phyloP scores from a whole-genome alignment of 1,284 basidiomycete species.

The Apiotrichum mycotoxinovorans region DNA sequence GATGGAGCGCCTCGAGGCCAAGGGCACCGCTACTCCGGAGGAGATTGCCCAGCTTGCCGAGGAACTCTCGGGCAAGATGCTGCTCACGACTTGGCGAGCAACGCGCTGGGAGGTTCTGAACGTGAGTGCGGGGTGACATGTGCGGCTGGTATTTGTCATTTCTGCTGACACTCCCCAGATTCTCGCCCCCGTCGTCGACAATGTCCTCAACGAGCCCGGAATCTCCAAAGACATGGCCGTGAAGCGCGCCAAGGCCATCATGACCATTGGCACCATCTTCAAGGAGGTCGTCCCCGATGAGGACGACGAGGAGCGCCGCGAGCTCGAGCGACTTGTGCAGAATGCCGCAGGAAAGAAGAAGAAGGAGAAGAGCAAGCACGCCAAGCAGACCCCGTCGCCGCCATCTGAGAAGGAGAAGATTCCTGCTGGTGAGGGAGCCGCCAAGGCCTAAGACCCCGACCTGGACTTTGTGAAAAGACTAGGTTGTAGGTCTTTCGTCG shows the following conservation, averaged over 20 bases:
- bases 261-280: conserved; percentile 80
- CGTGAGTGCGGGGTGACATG: conserved; percentile 50
- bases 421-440: background rate
- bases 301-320: conserved; percentile 82
- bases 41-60: conserved; percentile 82
- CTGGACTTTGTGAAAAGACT: background rate
- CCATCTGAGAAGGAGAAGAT: background rate
- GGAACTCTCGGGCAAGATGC: conserved; percentile 93
- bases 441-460: background rate
- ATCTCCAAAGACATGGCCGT: conserved; percentile 66
- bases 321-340: conserved; percentile 67
- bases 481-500: no score
- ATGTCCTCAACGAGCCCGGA: conserved; percentile 71
- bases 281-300: conserved; percentile 78
- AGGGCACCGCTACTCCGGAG: conserved; percentile 75
- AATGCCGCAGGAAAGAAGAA: conserved; percentile 51
- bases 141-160: background rate
- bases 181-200: conserved; percentile 66
- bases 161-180: conserved; percentile 31
- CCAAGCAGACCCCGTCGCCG: background rate
- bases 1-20: conserved; percentile 84
- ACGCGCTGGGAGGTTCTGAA: conserved; percentile 87
- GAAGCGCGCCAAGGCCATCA: conserved; percentile 79
- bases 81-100: conserved; percentile 92
- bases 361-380: conserved; percentile 18